Evolutionary conservation across 169 alveolate species (phyloP).

Genomic region (Eimeria necatrix): DNA sequence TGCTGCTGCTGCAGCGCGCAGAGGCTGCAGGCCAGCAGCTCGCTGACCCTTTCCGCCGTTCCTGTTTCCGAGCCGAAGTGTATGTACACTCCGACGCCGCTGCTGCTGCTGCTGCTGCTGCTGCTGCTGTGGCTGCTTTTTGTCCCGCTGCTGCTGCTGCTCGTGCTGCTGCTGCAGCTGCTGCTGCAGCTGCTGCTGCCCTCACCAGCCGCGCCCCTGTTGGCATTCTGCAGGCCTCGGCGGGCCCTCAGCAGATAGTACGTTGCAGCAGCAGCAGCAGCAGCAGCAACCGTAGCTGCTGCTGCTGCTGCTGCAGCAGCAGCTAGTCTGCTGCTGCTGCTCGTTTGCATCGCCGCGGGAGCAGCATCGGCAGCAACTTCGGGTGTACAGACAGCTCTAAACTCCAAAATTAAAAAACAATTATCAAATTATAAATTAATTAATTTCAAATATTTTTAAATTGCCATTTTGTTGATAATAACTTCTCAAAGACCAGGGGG

Average conservation of each 20-base stretch:
- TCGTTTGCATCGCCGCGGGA: not conserved
- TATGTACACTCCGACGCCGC: conserved; percentile 15
- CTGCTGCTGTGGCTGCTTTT: not conserved
- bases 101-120: conserved; percentile 53
- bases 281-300: not conserved
- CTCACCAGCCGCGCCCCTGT: not conserved
- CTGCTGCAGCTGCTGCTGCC: not conserved
- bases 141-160: not conserved
- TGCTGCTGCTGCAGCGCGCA: not conserved
- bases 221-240: not conserved
- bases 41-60: not conserved
- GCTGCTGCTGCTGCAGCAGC: conserved; percentile 52
- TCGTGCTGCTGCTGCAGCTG: not conserved
- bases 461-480: not conserved
- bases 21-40: not conserved
- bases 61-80: conserved; percentile 18
- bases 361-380: too few species aligned
- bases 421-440: not conserved
- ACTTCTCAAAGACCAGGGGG: not conserved
- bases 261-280: conserved; percentile 12
- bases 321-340: not conserved
- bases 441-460: not conserved
- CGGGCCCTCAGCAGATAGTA: not conserved
- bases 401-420: not conserved
- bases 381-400: not conserved